Conservation (phyloP, 164 flowering plant species). For the Annona cherimola region DNA sequence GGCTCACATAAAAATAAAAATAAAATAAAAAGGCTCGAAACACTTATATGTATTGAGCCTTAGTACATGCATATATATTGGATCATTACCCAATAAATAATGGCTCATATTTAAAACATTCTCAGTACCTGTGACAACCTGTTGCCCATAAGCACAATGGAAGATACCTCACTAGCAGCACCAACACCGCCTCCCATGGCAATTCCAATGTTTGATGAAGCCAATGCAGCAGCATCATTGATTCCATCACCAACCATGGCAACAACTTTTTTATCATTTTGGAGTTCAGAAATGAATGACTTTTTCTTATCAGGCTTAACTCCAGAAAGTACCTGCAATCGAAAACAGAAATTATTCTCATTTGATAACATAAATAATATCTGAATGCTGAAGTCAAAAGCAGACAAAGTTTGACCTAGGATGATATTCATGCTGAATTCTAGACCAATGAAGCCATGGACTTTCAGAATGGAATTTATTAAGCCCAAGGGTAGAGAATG, state of each 20-base stretch:
- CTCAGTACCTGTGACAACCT: constrained; percentile 72
- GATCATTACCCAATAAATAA: too few relatives aligned
- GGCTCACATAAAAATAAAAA: too few relatives aligned
- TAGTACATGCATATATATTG: too few relatives aligned
- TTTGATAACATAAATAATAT: background rate
- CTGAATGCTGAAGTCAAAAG: background rate
- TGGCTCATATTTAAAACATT: background rate
- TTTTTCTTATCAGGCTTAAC: constrained; percentile 87
- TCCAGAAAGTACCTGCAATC: constrained; percentile 67
- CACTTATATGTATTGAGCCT: too few relatives aligned
- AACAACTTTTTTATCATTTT: constrained; percentile 57
- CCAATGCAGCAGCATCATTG: constrained; percentile 98
- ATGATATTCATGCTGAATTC: background rate
- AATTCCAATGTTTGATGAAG: constrained; percentile 78
- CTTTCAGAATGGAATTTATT: too few relatives aligned
- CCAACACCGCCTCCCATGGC: constrained; percentile 97
- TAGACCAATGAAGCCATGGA: too few relatives aligned
- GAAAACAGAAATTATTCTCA: constrained; percentile 4
- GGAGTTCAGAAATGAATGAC: constrained; percentile 63
- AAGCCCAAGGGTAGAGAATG: too few relatives aligned
- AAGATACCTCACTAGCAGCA: constrained; percentile 96
- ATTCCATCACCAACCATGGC: constrained; percentile 99
- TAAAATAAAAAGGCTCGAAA: too few relatives aligned
- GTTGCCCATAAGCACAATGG: constrained; percentile 86
- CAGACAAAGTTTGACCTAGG: background rate